Percentiles rank a stretch among this genome's conserved stretches.
These are phyloP conservation scores for Aspergillus cavernicola DNA, from an alignment of 495 filamentous ascomycete species.

Conservation along the genomic window DNA sequence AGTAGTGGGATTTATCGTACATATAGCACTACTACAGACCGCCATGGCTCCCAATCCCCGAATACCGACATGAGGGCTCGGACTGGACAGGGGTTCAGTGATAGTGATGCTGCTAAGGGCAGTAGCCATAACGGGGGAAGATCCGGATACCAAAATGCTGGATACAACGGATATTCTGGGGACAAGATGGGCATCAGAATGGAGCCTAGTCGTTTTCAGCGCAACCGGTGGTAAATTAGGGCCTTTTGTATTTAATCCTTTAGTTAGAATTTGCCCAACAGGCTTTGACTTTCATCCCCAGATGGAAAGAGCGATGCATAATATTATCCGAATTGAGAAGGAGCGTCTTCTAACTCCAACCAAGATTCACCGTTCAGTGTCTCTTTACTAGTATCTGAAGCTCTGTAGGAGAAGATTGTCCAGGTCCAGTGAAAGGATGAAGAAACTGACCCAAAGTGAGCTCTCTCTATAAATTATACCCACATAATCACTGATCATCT, in stretches of 20 bases:
- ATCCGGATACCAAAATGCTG: conserved; percentile 1
- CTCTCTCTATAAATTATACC: not conserved
- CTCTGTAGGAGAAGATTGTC: too few species aligned
- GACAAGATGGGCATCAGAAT: conserved; percentile 1
- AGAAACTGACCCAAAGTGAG: conserved; percentile 11
- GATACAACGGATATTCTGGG: conserved; percentile 1
- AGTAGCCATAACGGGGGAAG: conserved; percentile 33
- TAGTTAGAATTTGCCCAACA: too few species aligned
- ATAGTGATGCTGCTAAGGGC: conserved; percentile 24
- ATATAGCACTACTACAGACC: conserved; percentile 8
- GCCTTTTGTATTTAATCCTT: too few species aligned
- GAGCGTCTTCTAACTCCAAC: too few species aligned
- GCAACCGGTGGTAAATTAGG: too few species aligned
- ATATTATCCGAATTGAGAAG: too few species aligned
- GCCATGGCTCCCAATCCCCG: not conserved
- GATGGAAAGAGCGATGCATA: too few species aligned
- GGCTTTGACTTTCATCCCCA: too few species aligned
- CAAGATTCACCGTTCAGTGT: too few species aligned
- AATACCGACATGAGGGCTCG: not conserved
- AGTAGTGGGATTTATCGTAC: conserved; percentile 12
- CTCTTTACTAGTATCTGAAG: too few species aligned
- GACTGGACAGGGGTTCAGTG: conserved; percentile 16
- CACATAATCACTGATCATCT: not conserved
- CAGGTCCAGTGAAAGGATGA: too few species aligned
- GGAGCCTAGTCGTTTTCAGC: not conserved